Evolutionary conservation across 108 stramenopile genomes (phyloP).

Genomic region (Discostella pseudostelligera): DNA sequence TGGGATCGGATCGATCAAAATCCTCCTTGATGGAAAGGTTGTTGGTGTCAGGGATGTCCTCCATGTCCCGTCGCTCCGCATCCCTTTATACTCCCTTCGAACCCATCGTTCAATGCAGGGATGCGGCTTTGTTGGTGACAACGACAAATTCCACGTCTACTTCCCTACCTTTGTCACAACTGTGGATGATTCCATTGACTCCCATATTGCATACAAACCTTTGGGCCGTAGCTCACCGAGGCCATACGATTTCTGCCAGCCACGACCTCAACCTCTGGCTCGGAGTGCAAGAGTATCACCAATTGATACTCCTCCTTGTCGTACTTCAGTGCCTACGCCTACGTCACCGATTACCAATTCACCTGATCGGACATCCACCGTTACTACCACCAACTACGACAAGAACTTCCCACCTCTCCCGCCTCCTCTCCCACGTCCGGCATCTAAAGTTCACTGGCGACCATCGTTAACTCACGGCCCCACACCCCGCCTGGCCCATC

Average conservation of each 20-base stretch:
- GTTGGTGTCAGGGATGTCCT: constrained; percentile 15
- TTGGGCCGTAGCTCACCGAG: neutral
- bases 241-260: neutral
- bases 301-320: too few relatives aligned
- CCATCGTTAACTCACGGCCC: too few relatives aligned
- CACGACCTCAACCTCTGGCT: neutral
- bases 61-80: constrained; percentile 16
- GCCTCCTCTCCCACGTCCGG: too few relatives aligned
- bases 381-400: too few relatives aligned
- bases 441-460: too few relatives aligned
- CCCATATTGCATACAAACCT: constrained; percentile 3
- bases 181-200: constrained; percentile 15
- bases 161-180: constrained; percentile 7
- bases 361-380: neutral
- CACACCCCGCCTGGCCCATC: too few relatives aligned
- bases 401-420: neutral
- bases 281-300: too few relatives aligned
- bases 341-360: neutral
- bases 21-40: constrained; percentile 11
- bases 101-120: constrained; percentile 1
- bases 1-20: constrained; percentile 4
- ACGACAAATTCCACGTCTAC: constrained; percentile 2
- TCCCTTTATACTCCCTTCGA: constrained; percentile 14
- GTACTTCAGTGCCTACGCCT: constrained; percentile 1
- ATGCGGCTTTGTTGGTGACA: constrained; percentile 14